phyloP scores from a whole-genome alignment of 805 yeast species.

The fission yeast (Schizosaccharomyces pombe) region DNA sequence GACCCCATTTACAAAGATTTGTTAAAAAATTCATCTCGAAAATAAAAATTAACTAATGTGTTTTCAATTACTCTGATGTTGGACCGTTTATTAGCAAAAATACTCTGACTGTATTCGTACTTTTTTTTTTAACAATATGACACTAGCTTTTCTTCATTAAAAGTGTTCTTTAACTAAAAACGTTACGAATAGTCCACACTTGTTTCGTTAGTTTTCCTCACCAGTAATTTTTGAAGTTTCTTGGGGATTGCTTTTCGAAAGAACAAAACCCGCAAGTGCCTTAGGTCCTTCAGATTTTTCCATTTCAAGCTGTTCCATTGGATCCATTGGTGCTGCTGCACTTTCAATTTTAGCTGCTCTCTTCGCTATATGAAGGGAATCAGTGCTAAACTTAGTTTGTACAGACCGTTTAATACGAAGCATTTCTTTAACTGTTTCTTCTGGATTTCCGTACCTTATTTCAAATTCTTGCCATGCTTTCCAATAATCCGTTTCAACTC shows the following conservation, averaged over 20 bases:
- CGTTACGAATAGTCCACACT: no score
- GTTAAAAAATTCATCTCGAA: no score
- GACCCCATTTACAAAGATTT: no score
- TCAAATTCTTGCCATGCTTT: conserved; percentile 54
- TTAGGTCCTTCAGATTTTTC: not conserved
- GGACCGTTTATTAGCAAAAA: no score
- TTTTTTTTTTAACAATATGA: no score
- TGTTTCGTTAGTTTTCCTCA: not conserved
- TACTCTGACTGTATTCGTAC: no score
- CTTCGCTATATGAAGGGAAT: not conserved
- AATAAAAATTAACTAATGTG: no score
- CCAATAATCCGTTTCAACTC: conserved; percentile 26
- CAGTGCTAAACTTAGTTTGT: conserved; percentile 12
- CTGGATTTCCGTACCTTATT: conserved; percentile 36
- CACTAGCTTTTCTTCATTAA: no score
- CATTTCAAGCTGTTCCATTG: not conserved
- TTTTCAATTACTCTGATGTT: no score
- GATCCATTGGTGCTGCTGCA: not conserved
- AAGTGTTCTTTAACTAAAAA: no score
- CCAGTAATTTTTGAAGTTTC: not conserved
- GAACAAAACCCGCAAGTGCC: conserved; percentile 12
- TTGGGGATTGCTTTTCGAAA: conserved; percentile 6
- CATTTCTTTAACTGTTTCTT: conserved; percentile 52
- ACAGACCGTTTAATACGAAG: conserved; percentile 31
- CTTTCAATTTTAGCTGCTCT: not conserved